Evolutionary conservation across 2,329 filamentous ascomycete species (phyloP), one percentile per base, ranked within the genome.

Genomic region (Paraphoma chrysanthemicola): DNA sequence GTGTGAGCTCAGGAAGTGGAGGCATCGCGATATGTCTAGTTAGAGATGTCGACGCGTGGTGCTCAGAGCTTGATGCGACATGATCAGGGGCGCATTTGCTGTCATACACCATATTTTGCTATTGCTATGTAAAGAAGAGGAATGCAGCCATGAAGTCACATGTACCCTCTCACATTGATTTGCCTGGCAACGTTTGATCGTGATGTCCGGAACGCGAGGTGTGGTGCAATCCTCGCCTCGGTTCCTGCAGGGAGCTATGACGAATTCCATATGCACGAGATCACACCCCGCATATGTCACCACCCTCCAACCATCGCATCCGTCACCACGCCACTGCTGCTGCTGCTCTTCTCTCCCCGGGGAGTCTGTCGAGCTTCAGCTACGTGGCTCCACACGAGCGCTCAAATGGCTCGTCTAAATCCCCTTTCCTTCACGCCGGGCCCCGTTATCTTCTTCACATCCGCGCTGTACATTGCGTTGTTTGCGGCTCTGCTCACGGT

Each of bases 371-470:
- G 51, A 61, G 42, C 53, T 57, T 51, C 46, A 46, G 45, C 54
- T 55, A 52, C 54, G 53, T 55, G 60, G 57, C 57, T 51, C 54
- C 56, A 43, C 50, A 44, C 33, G 51, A 48, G 62, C 59, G 4
- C 16, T n/a, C 28, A 33, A 54, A 77, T 77, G 74, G 72, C 69
- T 60, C 73, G 72, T 56, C 67, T 68, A 44, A 79, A 78, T 59
- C 81, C 81, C 5, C 68, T 97, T 70, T 89, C 88, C 57, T 99
- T 98, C 78, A 87, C 87, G 59, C 90, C 92, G 29, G 83, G 86
- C 62, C 89, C 92, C 48, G 94, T 98, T 56, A 93, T 91, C 36
- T 83, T 97, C 73, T 89, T 93, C 81, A 89, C 88, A 42, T 88
- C 87, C 11, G 72, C 88, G 59, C 81, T 92, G 57, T 98, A 98